Base-by-base conservation (phyloP, 177 flowering plant genomes). In the Tripterygium wilfordii region DNA sequence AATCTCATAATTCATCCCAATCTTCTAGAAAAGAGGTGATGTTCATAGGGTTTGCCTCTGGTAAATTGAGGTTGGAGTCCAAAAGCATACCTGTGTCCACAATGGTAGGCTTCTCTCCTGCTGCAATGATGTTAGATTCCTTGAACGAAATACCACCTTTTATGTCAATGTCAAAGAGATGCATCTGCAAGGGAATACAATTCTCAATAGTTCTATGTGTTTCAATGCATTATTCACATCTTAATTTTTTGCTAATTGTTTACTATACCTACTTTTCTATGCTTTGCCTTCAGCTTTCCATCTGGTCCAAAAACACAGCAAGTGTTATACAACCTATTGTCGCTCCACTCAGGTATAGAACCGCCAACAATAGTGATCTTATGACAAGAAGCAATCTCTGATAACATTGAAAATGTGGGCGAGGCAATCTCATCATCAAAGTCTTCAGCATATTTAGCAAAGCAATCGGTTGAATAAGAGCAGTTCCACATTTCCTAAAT, bases 401-500 rank as follows among this genome's bases (percentile, higher is more conserved):
- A 87, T 48, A 87, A 49, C 96, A 87, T 82, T 8, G 69, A 60
- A 25, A 78, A 67, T 20, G 96, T 78, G 32, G 89, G 87, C 53
- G 96, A 84, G 29, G 75, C 71, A 63, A 84, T 89, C 36, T 74
- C 83, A 64, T 84, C 77, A 16, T 32, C 48, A 58, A 84, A 78
- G 26, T 87, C 89, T 61, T 87, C 96, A 18, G 92, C 92, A 71
- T 74, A 82, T 10, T 65, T 68, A 14, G 88, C 82, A 51, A 86
- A 86, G 74, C 85, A 79, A 52, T 80, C 90, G 70, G 75, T 77
- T 61, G 92, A 87, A 70, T 80, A 87, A 51, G 92, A 89, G 52
- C 96, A 67, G 36, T 87, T 87, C 96, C 96, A 87, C 59, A 87
- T 87, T 74, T 87, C 96, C 96, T 87, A 49, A 51, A 24, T 48